phyloP scores from a whole-genome alignment of 1,284 basidiomycete species.

The Cryptococcus sp. region DNA sequence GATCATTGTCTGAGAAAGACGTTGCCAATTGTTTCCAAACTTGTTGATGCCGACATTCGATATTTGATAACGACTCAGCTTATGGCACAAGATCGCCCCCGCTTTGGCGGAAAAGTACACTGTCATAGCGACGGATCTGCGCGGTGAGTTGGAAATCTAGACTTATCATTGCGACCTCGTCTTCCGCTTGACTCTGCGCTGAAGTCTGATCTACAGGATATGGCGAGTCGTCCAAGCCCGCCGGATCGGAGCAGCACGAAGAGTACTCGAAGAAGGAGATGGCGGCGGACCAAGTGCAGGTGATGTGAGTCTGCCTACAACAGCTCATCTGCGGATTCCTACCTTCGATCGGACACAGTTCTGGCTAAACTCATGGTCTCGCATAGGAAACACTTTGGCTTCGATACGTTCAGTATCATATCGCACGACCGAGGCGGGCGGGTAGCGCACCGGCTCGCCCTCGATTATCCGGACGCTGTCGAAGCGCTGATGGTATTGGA shows the following conservation, averaged over 20 bases:
- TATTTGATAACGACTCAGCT: too few relatives aligned
- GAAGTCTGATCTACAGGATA: slow-evolving; percentile 24
- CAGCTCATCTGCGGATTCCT: too few relatives aligned
- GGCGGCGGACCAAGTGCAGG: slow-evolving; percentile 48
- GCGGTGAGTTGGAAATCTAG: slow-evolving; percentile 35
- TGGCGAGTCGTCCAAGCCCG: slow-evolving; percentile 36
- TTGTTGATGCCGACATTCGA: too few relatives aligned
- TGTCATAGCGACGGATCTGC: slow-evolving; percentile 47
- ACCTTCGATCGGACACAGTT: too few relatives aligned
- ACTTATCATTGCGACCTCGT: too few relatives aligned
- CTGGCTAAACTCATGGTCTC: too few relatives aligned
- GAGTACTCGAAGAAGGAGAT: slow-evolving; percentile 53
- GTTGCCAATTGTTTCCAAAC: too few relatives aligned
- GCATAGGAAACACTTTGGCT: slow-evolving; percentile 36
- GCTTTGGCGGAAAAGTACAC: slow-evolving; percentile 43
- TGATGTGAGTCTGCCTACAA: slow-evolving; percentile 37
- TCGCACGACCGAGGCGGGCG: slow-evolving; percentile 54
- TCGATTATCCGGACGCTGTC: slow-evolving; percentile 47
- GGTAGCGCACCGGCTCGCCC: slow-evolving; percentile 50
- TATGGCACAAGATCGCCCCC: slow-evolving; percentile 46
- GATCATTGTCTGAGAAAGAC: too few relatives aligned
- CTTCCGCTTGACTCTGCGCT: neutral
- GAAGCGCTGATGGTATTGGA: slow-evolving; percentile 49
- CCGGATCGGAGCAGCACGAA: slow-evolving; percentile 33
- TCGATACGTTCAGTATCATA: slow-evolving; percentile 39